Conservation (phyloP, 1,284 basidiomycete genomes). For the Cerrena zonata region DNA sequence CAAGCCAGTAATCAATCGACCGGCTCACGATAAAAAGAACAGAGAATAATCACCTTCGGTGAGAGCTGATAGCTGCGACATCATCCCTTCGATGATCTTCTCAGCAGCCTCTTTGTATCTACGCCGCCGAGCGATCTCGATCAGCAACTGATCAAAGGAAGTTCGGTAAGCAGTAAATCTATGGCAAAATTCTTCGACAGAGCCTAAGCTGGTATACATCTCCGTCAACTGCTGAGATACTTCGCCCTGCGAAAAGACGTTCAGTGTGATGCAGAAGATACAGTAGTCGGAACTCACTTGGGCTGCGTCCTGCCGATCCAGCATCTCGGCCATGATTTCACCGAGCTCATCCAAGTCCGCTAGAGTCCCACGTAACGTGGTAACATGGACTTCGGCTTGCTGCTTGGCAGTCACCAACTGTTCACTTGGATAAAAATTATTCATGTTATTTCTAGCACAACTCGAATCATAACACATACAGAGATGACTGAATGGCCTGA, state of each 20-base stretch:
- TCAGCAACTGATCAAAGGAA: constrained; percentile 64
- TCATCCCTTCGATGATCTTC: constrained; percentile 60
- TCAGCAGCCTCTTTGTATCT: constrained; percentile 61
- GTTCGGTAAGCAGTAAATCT: constrained; percentile 61
- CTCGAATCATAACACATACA: constrained; percentile 40
- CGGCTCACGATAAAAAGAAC: background rate
- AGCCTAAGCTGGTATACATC: constrained; percentile 54
- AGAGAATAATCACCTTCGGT: constrained; percentile 45
- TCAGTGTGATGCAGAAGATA: background rate
- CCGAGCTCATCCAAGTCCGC: constrained; percentile 68
- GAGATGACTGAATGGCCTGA: constrained; percentile 42
- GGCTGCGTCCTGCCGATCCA: constrained; percentile 57
- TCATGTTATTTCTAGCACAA: background rate
- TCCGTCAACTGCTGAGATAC: constrained; percentile 47
- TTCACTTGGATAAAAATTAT: constrained; percentile 33
- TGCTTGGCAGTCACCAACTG: constrained; percentile 42
- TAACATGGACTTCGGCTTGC: constrained; percentile 40
- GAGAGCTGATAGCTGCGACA: constrained; percentile 53
- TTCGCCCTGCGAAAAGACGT: constrained; percentile 33
- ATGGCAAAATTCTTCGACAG: constrained; percentile 57
- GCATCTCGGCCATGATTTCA: constrained; percentile 72
- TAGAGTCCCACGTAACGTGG: constrained; percentile 43
- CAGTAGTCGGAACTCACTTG: constrained; percentile 42
- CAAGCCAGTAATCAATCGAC: constrained; percentile 3
- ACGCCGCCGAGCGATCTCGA: constrained; percentile 65